Evolutionary conservation across 148 eudicot genomes (phyloP).

Genomic region (Vaccinium myrtillus): DNA sequence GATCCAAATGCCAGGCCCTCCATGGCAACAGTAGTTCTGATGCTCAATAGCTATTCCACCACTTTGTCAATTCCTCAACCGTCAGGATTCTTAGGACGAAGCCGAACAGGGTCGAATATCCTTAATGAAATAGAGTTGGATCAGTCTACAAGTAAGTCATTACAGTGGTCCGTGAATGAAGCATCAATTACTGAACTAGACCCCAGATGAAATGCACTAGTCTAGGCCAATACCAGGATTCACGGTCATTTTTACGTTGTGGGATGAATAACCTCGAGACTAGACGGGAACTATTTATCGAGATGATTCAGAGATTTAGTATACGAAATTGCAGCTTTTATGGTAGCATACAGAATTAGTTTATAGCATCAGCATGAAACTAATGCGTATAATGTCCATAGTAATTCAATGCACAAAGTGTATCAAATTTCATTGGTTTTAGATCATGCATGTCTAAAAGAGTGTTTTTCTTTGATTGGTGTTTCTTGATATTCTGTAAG

Average conservation of each 20-base stretch:
- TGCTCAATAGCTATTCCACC: too few species aligned
- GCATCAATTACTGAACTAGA: not conserved
- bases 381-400: not conserved
- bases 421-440: not conserved
- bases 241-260: not conserved
- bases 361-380: not conserved
- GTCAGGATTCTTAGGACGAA: conserved; percentile 12
- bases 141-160: not conserved
- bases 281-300: not conserved
- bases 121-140: not conserved
- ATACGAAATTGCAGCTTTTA: not conserved
- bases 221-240: not conserved
- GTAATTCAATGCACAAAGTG: not conserved
- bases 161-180: not conserved
- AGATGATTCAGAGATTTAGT: not conserved
- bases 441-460: conserved; percentile 20
- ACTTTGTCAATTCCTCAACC: conserved; percentile 22
- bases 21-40: too few species aligned
- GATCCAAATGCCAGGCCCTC: too few species aligned
- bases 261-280: not conserved
- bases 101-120: not conserved
- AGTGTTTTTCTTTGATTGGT: too few species aligned
- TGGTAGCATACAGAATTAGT: not conserved
- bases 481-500: not conserved
- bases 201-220: not conserved